phyloP scores from a whole-genome alignment of 2,329 filamentous ascomycete genomes.

The Xylaria sp. region DNA sequence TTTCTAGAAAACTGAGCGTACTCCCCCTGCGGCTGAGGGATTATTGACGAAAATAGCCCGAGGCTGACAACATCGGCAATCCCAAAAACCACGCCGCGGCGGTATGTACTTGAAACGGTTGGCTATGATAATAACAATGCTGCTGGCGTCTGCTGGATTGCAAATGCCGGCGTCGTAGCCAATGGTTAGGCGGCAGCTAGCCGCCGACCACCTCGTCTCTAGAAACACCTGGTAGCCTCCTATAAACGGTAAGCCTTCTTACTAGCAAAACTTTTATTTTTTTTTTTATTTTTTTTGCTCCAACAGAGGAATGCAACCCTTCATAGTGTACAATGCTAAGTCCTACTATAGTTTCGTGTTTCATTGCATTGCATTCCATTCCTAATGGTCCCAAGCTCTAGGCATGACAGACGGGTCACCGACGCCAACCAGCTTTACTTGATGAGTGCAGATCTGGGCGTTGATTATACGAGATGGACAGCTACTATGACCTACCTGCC shows the following conservation, averaged over 20 bases:
- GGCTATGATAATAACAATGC: neutral
- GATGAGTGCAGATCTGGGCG: neutral
- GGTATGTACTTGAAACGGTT: neutral
- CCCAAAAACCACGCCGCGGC: neutral
- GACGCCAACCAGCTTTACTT: neutral
- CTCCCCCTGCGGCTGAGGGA: constrained; percentile 20
- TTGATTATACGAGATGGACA: no score
- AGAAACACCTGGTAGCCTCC: no score
- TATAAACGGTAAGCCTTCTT: no score
- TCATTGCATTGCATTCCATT: neutral
- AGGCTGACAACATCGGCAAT: constrained; percentile 13
- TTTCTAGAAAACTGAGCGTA: constrained; percentile 21
- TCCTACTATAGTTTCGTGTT: neutral
- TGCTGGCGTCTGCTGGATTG: constrained; percentile 12
- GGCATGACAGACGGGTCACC: neutral
- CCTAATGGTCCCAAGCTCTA: neutral
- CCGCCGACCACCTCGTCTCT: constrained; percentile 12
- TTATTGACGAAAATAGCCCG: constrained; percentile 15
- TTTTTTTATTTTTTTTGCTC: no score
- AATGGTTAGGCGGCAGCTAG: constrained; percentile 19
- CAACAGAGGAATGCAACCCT: neutral
- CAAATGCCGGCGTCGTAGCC: constrained; percentile 6
- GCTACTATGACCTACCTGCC: neutral
- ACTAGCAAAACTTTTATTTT: no score
- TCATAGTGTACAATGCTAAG: neutral